Percentiles rank a stretch among this genome's conserved stretches.
Conservation (phyloP, 495 filamentous ascomycete genomes). For the Aspergillus olivimuriae region DNA sequence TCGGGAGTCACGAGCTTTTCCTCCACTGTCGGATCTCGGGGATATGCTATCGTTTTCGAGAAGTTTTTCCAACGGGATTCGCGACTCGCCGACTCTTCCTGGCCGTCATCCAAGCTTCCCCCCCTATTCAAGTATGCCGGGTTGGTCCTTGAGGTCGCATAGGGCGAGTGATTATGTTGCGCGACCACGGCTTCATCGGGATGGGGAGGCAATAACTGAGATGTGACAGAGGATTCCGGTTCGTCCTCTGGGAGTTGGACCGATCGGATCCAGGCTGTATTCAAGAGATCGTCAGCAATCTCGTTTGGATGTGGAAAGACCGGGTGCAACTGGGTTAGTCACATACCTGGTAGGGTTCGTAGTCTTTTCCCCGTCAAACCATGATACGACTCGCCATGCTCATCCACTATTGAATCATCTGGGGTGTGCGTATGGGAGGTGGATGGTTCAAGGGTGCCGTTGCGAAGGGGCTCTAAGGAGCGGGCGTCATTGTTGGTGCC, state of each 20-base stretch:
- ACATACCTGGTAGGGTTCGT: conserved; percentile 21
- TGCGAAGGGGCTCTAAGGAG: conserved; percentile 12
- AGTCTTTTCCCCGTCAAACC: too few species aligned
- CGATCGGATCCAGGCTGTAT: conserved; percentile 35
- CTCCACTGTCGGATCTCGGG: conserved; percentile 40
- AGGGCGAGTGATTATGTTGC: conserved; percentile 54
- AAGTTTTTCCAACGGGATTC: conserved; percentile 59
- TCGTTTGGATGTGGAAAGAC: neutral
- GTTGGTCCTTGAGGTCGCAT: conserved; percentile 26
- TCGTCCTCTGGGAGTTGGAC: conserved; percentile 26
- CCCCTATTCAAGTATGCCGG: conserved; percentile 6
- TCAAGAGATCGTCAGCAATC: neutral
- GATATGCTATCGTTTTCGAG: conserved; percentile 48
- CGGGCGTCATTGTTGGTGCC: conserved; percentile 20
- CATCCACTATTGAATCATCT: conserved; percentile 14
- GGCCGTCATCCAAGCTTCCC: conserved; percentile 13
- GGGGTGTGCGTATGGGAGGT: conserved; percentile 14
- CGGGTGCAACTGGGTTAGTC: neutral
- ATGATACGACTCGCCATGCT: neutral
- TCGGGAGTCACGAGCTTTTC: conserved; percentile 46
- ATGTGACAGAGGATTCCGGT: conserved; percentile 23
- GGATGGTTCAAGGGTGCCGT: conserved; percentile 17
- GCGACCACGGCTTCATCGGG: conserved; percentile 49
- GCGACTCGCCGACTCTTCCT: conserved; percentile 17
- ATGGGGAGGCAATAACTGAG: conserved; percentile 33